These are phyloP conservation scores for Sclerotinia borealis DNA, from an alignment of 2,329 filamentous ascomycete species.

Conservation along the genomic window DNA sequence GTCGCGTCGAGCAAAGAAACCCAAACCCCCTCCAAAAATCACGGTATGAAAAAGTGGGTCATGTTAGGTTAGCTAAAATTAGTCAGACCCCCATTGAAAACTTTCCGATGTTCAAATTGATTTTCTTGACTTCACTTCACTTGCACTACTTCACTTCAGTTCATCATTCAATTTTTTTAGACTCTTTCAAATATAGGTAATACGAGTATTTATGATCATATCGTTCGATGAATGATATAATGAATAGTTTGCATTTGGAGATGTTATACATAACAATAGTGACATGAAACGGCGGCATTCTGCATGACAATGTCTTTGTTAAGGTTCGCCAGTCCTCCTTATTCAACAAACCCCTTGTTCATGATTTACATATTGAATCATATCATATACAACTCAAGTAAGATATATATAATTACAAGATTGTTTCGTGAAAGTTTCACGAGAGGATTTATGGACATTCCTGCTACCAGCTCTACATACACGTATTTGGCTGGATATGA, in stretches of 20 bases:
- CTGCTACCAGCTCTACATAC: background rate
- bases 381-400: background rate
- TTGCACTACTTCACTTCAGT: background rate
- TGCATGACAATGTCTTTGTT: conserved; percentile 19
- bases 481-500: background rate
- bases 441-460: background rate
- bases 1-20: background rate
- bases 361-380: background rate
- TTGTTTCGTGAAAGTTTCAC: background rate
- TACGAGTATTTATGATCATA: background rate
- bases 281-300: conserved; percentile 9
- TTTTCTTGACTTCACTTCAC: background rate
- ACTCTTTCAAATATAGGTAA: background rate
- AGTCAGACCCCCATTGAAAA: background rate
- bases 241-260: background rate
- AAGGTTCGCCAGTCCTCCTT: background rate
- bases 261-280: background rate
- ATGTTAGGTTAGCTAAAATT: background rate
- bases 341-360: background rate
- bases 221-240: background rate
- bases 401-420: background rate
- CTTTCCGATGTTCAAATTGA: background rate
- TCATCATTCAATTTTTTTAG: background rate
- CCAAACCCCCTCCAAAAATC: background rate
- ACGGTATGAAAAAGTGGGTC: background rate